These are phyloP conservation scores for Amanita thiersii DNA, from an alignment of 768 basidiomycete genomes.

Conservation along the genomic window DNA sequence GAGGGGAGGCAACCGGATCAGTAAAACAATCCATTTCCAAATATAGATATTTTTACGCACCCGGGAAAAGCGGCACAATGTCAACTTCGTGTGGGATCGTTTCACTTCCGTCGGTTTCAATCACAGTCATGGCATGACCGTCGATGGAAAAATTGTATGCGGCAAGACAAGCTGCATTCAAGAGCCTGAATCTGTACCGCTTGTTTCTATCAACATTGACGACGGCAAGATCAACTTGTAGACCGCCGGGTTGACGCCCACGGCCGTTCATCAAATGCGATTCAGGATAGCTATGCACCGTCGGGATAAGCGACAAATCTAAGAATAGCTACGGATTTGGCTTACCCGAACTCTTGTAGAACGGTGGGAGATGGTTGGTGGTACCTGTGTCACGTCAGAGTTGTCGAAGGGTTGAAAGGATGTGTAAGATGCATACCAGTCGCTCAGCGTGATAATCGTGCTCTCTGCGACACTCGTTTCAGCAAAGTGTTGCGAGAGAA, in stretches of 20 bases:
- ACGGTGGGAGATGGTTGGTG: constrained; percentile 5
- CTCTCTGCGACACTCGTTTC: constrained; percentile 13
- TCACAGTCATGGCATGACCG: constrained; percentile 40
- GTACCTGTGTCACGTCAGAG: constrained; percentile 8
- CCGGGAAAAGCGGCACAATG: constrained; percentile 26
- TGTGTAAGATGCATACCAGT: constrained; percentile 18
- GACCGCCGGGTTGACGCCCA: constrained; percentile 21
- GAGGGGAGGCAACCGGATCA: constrained; percentile 18
- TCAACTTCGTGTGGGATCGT: constrained; percentile 35
- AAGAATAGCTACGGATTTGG: not conserved
- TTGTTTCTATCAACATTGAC: constrained; percentile 23
- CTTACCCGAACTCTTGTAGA: not conserved
- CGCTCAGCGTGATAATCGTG: constrained; percentile 19
- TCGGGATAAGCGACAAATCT: not conserved
- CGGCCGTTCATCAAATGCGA: constrained; percentile 28
- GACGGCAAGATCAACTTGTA: constrained; percentile 19
- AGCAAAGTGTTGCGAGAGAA: not conserved
- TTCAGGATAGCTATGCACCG: constrained; percentile 3
- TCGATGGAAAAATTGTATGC: constrained; percentile 37
- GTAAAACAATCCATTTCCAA: not conserved
- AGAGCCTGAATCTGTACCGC: constrained; percentile 29
- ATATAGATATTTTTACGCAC: too few species aligned
- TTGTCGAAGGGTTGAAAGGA: too few species aligned
- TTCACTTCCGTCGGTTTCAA: constrained; percentile 43
- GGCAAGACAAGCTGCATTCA: constrained; percentile 25